phyloP scores from a whole-genome alignment of 257 asterid genomes.

The Scutellaria baicalensis region DNA sequence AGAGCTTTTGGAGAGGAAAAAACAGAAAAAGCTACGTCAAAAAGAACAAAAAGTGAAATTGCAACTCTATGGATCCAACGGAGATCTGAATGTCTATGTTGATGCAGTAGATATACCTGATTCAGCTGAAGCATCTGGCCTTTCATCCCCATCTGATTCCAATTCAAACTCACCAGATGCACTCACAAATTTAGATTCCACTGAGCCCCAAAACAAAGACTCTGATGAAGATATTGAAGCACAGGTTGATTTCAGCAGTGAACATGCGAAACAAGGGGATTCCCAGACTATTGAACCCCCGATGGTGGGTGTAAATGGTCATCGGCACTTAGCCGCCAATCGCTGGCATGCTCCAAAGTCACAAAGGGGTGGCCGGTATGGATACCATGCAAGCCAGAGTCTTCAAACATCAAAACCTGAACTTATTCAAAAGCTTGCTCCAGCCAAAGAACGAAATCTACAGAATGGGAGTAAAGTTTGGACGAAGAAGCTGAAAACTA shows the following conservation, averaged over 20 bases:
- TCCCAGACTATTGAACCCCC: slow-evolving; percentile 36
- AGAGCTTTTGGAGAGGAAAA: slow-evolving; percentile 66
- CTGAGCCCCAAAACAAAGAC: slow-evolving; percentile 37
- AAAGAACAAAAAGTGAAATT: slow-evolving; percentile 72
- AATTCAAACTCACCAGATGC: slow-evolving; percentile 30
- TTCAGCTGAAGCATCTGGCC: slow-evolving; percentile 38
- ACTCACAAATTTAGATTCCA: slow-evolving; percentile 25
- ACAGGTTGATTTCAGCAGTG: slow-evolving; percentile 27
- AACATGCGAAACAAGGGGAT: slow-evolving; percentile 22
- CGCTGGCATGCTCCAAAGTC: slow-evolving; percentile 59
- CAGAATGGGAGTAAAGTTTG: slow-evolving; percentile 52
- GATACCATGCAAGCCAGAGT: slow-evolving; percentile 35
- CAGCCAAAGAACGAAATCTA: slow-evolving; percentile 34
- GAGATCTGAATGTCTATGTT: slow-evolving; percentile 23
- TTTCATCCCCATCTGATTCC: slow-evolving; percentile 36
- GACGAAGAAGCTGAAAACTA: slow-evolving; percentile 60
- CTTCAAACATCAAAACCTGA: slow-evolving; percentile 44
- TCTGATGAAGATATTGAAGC: slow-evolving; percentile 31
- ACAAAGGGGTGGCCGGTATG: slow-evolving; percentile 43
- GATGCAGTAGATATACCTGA: slow-evolving; percentile 34
- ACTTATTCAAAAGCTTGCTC: slow-evolving; percentile 39
- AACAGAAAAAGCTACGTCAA: slow-evolving; percentile 71
- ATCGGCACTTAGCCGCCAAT: slow-evolving; percentile 19
- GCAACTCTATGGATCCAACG: slow-evolving; percentile 26
- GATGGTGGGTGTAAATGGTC: slow-evolving; percentile 25